Evolutionary conservation across 306 rosid species (phyloP).

Genomic region (Coriaria nepalensis): DNA sequence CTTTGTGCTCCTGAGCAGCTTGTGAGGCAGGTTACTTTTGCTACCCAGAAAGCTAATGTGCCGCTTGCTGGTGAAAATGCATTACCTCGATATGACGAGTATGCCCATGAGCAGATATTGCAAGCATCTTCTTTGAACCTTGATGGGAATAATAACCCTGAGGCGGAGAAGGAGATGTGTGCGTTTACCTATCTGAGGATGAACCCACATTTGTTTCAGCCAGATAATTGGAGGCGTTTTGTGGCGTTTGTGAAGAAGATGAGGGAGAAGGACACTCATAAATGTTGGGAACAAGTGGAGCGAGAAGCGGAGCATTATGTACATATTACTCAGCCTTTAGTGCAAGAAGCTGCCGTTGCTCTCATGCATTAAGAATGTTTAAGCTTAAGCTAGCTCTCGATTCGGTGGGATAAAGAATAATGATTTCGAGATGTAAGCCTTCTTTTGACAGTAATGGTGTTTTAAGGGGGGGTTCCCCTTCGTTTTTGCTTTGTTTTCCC

Average conservation of each 20-base stretch:
- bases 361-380: constrained; percentile 30
- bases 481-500: too few species aligned
- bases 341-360: constrained; percentile 69
- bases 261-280: constrained; percentile 47
- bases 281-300: constrained; percentile 79
- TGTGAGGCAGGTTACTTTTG: constrained; percentile 72
- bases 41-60: constrained; percentile 51
- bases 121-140: constrained; percentile 40
- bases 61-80: constrained; percentile 93
- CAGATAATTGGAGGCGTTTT: constrained; percentile 73
- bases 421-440: neutral
- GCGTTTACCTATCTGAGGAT: constrained; percentile 93
- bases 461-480: too few species aligned
- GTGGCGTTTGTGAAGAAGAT: constrained; percentile 87
- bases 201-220: constrained; percentile 61
- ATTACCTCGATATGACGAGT: constrained; percentile 50
- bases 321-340: constrained; percentile 55
- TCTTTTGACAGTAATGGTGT: too few species aligned
- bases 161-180: constrained; percentile 42
- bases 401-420: neutral
- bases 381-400: neutral
- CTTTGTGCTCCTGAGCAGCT: constrained; percentile 82
- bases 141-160: constrained; percentile 18
- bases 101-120: constrained; percentile 64
- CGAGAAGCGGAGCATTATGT: constrained; percentile 86